phyloP scores from a whole-genome alignment of 2,329 filamentous ascomycete genomes.

The Ascochyta viciae-villosae region DNA sequence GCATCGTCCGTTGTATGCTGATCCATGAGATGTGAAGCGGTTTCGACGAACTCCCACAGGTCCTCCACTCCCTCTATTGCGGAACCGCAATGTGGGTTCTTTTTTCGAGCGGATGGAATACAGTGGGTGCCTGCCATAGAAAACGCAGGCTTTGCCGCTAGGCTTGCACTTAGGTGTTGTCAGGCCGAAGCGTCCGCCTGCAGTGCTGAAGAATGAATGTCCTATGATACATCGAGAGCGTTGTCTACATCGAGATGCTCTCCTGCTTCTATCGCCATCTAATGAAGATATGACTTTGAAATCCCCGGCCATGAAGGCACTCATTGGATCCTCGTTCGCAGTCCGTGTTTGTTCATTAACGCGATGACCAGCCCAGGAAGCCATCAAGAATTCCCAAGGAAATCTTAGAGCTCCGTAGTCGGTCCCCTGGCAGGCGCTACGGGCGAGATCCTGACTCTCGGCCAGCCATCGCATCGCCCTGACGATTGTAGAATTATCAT shows the following conservation, averaged over 20 bases:
- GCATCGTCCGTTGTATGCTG: constrained; percentile 8
- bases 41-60: not conserved
- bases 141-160: constrained; percentile 6
- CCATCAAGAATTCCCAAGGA: constrained; percentile 1
- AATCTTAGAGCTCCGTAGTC: too few species aligned
- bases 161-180: constrained; percentile 3
- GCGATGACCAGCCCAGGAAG: not conserved
- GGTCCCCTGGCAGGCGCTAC: not conserved
- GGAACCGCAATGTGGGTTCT: not conserved
- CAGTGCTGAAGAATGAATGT: constrained; percentile 2
- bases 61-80: not conserved
- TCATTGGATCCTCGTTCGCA: not conserved
- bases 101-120: not conserved
- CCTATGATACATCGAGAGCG: not conserved
- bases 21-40: constrained; percentile 10
- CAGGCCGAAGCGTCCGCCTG: constrained; percentile 1
- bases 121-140: constrained; percentile 4
- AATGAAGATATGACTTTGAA: too few species aligned
- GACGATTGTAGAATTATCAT: not conserved
- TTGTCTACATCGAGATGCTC: too few species aligned
- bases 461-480: not conserved
- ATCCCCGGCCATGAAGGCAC: too few species aligned
- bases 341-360: not conserved
- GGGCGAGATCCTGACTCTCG: not conserved
- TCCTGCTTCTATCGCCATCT: too few species aligned